Conservation (phyloP, 139 green algal genomes). For the Chlamydomonas applanata region DNA sequence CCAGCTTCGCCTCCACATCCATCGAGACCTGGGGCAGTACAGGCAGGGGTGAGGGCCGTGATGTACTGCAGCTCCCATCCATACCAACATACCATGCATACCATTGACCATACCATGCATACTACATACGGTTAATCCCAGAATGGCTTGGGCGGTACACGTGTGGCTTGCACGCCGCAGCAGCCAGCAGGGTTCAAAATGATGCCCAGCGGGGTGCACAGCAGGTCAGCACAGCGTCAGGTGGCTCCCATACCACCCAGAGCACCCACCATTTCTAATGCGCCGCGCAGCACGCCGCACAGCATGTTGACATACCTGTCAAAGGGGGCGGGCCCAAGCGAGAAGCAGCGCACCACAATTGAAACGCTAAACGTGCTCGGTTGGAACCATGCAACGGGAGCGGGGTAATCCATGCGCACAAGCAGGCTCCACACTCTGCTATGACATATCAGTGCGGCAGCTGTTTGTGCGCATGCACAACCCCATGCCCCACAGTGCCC, state of each 20-base stretch:
- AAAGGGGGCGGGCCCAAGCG: too few species aligned
- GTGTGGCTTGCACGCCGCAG: too few species aligned
- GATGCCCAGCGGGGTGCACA: neutral
- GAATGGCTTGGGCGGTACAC: too few species aligned
- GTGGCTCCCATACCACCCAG: neutral
- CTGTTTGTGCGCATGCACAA: too few species aligned
- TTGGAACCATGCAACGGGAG: too few species aligned
- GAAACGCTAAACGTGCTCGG: too few species aligned
- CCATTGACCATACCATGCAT: neutral
- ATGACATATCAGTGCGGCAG: too few species aligned
- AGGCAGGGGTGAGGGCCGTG: neutral
- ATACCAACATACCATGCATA: neutral
- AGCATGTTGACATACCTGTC: conserved; percentile 90
- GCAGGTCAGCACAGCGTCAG: neutral
- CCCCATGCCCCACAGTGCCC: too few species aligned
- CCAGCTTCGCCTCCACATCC: conserved; percentile 75
- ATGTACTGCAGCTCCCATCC: neutral
- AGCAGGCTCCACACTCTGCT: too few species aligned
- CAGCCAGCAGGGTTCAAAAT: neutral
- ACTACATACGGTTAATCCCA: neutral
- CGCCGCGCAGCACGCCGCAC: conserved; percentile 86
- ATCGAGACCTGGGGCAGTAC: conserved; percentile 75
- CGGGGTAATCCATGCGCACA: too few species aligned
- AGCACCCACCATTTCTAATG: conserved; percentile 78
- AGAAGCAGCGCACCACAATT: too few species aligned